Percentiles rank a stretch among this genome's conserved stretches.
phyloP scores from a whole-genome alignment of 345 rosid genomes.

The Bruguiera gymnorhiza region DNA sequence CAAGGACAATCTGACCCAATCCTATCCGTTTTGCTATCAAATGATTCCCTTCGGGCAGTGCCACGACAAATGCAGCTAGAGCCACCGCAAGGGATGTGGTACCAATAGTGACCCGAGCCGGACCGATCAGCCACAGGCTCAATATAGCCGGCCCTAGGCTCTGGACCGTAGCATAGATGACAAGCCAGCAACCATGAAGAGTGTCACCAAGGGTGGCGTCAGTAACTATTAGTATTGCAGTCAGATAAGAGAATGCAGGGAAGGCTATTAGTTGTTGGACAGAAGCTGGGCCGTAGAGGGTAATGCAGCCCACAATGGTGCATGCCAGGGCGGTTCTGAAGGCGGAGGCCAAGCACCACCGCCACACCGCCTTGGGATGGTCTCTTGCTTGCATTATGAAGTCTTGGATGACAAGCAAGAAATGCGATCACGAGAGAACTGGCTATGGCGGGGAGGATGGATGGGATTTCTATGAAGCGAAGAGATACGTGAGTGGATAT shows the following conservation, averaged over 20 bases:
- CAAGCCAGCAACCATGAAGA: conserved; percentile 66
- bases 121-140: conserved; percentile 62
- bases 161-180: conserved; percentile 65
- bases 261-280: conserved; percentile 46
- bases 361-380: conserved; percentile 58
- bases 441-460: no score
- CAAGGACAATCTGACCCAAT: conserved; percentile 70
- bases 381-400: neutral
- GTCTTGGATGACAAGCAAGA: no score
- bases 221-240: conserved; percentile 52
- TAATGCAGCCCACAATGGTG: conserved; percentile 54
- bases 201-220: conserved; percentile 82
- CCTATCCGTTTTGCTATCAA: conserved; percentile 69
- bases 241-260: conserved; percentile 82
- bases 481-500: no score
- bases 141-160: conserved; percentile 65
- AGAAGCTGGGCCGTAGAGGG: conserved; percentile 63
- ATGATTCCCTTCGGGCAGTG: conserved; percentile 54
- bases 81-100: conserved; percentile 61
- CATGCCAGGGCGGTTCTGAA: conserved; percentile 77
- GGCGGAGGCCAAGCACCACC: conserved; percentile 58
- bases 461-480: neutral
- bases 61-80: conserved; percentile 57
- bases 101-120: conserved; percentile 46
- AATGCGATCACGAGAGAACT: no score